These are phyloP conservation scores for carrot (Daucus carota) DNA, from an alignment of 129 eudicot species.

Conservation along the genomic window DNA sequence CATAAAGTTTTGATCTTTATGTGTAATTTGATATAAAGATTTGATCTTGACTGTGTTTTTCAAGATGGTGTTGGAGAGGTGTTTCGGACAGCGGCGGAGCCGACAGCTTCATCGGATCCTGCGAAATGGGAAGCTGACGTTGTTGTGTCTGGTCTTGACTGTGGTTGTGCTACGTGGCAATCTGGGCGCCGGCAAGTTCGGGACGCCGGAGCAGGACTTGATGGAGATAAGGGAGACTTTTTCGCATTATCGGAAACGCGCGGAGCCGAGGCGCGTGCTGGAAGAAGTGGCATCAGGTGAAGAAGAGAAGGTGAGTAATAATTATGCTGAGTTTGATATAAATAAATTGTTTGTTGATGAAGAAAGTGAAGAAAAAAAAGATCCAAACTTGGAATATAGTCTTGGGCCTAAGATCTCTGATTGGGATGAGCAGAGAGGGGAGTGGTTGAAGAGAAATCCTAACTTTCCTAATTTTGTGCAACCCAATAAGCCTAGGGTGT, in stretches of 20 bases:
- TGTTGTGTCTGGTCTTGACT: constrained; percentile 57
- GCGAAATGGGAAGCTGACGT: constrained; percentile 58
- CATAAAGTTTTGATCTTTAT: not conserved
- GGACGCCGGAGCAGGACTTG: constrained; percentile 78
- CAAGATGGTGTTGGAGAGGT: constrained; percentile 2
- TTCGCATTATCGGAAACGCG: constrained; percentile 41
- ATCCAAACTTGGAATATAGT: constrained; percentile 16
- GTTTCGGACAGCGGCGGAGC: constrained; percentile 31
- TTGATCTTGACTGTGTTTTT: not conserved
- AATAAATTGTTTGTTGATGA: constrained; percentile 21
- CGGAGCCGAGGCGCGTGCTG: constrained; percentile 72
- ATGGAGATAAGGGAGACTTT: constrained; percentile 56
- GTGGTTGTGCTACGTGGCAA: constrained; percentile 59
- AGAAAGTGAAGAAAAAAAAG: constrained; percentile 17
- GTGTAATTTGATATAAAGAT: not conserved
- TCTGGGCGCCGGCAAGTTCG: constrained; percentile 75
- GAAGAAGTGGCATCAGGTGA: constrained; percentile 33
- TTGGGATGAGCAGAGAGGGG: constrained; percentile 25
- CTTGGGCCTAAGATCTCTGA: constrained; percentile 29
- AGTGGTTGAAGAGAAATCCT: constrained; percentile 25
- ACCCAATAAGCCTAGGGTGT: constrained; percentile 26
- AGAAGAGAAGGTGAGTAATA: constrained; percentile 9
- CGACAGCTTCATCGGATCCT: constrained; percentile 49
- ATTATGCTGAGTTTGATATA: constrained; percentile 19
- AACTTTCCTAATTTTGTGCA: constrained; percentile 18